phyloP scores from a whole-genome alignment of 139 green algal genomes.

The Chlorella sorokiniana region DNA sequence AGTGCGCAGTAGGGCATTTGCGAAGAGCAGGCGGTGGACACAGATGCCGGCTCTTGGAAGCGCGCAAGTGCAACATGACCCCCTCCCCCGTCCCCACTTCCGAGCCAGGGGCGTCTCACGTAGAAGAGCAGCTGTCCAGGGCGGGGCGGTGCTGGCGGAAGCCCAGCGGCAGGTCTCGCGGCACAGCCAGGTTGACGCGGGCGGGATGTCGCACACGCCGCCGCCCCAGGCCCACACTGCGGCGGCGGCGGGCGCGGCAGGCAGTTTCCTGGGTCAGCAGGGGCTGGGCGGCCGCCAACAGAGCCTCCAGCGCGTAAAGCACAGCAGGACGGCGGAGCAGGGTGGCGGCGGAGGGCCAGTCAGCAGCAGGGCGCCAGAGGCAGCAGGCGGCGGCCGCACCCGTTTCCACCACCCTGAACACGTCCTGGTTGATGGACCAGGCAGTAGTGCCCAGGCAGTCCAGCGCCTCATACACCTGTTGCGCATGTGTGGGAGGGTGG shows the following conservation, averaged over 20 bases:
- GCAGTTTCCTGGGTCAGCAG: not conserved
- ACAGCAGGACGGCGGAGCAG: too few relatives aligned
- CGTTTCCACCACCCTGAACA: conserved; percentile 58
- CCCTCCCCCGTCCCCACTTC: not conserved
- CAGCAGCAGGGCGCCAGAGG: not conserved
- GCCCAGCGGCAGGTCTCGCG: conserved; percentile 4
- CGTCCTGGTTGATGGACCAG: conserved; percentile 71
- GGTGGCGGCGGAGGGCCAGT: not conserved
- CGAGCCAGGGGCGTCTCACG: conserved; percentile 14
- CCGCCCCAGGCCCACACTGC: conserved; percentile 40
- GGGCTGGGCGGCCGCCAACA: too few relatives aligned
- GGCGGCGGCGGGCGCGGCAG: not conserved
- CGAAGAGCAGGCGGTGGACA: too few relatives aligned
- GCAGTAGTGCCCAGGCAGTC: conserved; percentile 75
- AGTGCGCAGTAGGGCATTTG: not conserved
- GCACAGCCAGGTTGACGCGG: conserved; percentile 10
- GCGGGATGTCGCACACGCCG: conserved; percentile 41
- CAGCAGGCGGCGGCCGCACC: not conserved
- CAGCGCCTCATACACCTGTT: conserved; percentile 75
- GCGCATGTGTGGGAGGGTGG: not conserved
- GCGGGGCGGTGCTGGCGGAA: conserved; percentile 15
- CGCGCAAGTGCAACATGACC: not conserved
- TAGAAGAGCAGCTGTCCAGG: conserved; percentile 30
- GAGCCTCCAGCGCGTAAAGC: too few relatives aligned
- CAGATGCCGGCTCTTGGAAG: not conserved